These are phyloP conservation scores for Waitea zeae DNA, from an alignment of 1,284 basidiomycete species.

Conservation along the genomic window DNA sequence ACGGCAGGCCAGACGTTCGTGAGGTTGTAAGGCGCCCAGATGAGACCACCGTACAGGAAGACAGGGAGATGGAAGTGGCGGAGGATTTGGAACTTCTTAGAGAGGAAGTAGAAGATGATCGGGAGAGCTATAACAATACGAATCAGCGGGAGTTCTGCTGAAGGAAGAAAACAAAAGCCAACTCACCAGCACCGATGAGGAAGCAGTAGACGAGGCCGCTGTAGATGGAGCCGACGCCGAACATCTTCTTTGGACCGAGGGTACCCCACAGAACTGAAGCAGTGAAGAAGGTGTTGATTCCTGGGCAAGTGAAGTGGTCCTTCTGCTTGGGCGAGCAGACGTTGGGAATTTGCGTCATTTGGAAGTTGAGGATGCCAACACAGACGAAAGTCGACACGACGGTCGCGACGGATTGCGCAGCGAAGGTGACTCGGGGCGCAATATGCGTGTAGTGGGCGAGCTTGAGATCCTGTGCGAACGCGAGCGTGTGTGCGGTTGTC, in stretches of 20 bases:
- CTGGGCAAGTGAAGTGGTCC: conserved; percentile 12
- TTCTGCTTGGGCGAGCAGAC: conserved; percentile 13
- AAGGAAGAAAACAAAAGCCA: background rate
- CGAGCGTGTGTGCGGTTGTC: conserved; percentile 9
- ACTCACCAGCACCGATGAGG: conserved; percentile 17
- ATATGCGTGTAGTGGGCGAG: conserved; percentile 14
- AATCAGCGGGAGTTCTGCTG: background rate
- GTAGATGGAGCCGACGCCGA: conserved; percentile 12
- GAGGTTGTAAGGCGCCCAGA: conserved; percentile 10
- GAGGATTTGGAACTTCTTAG: conserved; percentile 13
- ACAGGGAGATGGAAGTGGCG: conserved; percentile 16
- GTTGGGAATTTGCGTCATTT: conserved; percentile 16
- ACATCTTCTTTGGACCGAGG: conserved; percentile 16
- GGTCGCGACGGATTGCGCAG: conserved; percentile 18
- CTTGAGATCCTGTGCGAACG: conserved; percentile 7
- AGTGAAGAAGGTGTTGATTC: conserved; percentile 12
- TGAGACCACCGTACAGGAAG: conserved; percentile 18
- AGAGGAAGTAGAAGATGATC: conserved; percentile 17
- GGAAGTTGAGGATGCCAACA: conserved; percentile 16
- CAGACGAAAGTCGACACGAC: conserved; percentile 15
- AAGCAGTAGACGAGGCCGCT: conserved; percentile 16
- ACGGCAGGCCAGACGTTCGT: conserved; percentile 13
- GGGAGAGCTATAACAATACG: conserved; percentile 11
- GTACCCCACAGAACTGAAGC: conserved; percentile 19
- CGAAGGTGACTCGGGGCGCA: conserved; percentile 14